These are phyloP conservation scores for Trypanosoma rangeli DNA, from an alignment of 208 protist species.

Conservation along the genomic window DNA sequence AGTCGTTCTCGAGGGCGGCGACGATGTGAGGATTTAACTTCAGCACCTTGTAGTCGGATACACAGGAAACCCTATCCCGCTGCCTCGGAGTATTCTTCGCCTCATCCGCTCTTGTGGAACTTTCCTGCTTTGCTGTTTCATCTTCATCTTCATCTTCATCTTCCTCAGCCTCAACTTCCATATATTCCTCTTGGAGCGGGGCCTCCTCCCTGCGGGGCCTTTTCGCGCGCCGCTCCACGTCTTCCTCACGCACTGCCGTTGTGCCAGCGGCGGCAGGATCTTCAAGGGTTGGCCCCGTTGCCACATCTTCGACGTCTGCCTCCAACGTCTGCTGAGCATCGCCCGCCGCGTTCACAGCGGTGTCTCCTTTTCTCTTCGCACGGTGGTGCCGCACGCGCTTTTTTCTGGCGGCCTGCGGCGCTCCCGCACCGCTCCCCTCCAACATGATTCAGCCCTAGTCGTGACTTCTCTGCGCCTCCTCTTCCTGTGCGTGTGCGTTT, in stretches of 20 bases:
- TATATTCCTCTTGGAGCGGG: constrained; percentile 16
- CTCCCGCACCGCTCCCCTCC: not conserved
- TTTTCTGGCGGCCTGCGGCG: constrained; percentile 14
- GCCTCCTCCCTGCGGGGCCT: not conserved
- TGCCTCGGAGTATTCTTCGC: constrained; percentile 1
- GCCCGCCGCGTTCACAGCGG: constrained; percentile 2
- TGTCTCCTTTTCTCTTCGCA: constrained; percentile 37
- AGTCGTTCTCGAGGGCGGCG: constrained; percentile 77
- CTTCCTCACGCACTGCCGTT: not conserved
- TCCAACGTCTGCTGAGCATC: not conserved
- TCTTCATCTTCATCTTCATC: constrained; percentile 1
- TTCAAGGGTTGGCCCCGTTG: not conserved
- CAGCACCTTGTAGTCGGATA: constrained; percentile 82
- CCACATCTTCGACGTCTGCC: not conserved
- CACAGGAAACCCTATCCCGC: constrained; percentile 38
- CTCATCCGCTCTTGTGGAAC: not conserved
- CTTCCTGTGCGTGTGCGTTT: not conserved
- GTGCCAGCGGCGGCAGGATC: not conserved
- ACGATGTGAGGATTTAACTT: constrained; percentile 88
- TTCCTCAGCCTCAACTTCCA: constrained; percentile 11
- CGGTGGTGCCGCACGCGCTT: constrained; percentile 67
- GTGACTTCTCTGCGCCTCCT: not conserved
- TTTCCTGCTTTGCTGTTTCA: not conserved
- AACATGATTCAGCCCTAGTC: not conserved
- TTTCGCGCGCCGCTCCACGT: not conserved